Evolutionary conservation across 139 green algal genomes (phyloP).

Genomic region (Volvox reticuliferus): DNA sequence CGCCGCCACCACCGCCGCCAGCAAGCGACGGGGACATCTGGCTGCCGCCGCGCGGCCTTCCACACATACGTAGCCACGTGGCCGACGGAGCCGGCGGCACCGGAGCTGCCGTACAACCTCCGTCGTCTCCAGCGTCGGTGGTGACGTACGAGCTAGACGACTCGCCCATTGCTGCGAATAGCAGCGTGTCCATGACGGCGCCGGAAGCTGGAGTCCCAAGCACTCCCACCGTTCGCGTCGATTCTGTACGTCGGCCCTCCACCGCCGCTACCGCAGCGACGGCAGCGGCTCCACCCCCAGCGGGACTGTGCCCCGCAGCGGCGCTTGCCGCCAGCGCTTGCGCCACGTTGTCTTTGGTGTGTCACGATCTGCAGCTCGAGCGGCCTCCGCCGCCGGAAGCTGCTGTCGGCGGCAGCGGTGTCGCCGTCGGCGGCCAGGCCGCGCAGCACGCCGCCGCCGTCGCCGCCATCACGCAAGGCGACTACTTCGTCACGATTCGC

Average conservation of each 20-base stretch:
- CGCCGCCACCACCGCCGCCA: no score
- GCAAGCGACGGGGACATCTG: conserved; percentile 13
- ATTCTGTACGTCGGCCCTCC: background rate
- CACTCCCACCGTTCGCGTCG: background rate
- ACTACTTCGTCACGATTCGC: conserved; percentile 23
- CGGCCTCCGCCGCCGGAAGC: conserved; percentile 26
- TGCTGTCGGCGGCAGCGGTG: conserved; percentile 11
- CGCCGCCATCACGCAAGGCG: conserved; percentile 12
- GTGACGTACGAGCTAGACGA: background rate
- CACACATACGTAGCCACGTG: background rate
- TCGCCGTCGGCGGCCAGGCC: background rate
- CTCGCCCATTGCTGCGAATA: background rate
- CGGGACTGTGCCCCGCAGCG: background rate
- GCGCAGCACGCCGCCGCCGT: conserved; percentile 19
- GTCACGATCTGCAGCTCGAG: conserved; percentile 21
- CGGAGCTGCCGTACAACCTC: background rate
- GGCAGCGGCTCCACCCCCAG: background rate
- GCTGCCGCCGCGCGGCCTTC: background rate
- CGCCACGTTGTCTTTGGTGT: background rate
- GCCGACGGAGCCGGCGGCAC: background rate
- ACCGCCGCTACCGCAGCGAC: background rate
- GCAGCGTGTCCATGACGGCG: background rate
- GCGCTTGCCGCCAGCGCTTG: conserved; percentile 5
- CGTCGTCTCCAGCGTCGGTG: background rate
- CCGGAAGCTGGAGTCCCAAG: background rate